phyloP scores from a whole-genome alignment of 1,284 basidiomycete species.

The Xerocomus amazonicus region DNA sequence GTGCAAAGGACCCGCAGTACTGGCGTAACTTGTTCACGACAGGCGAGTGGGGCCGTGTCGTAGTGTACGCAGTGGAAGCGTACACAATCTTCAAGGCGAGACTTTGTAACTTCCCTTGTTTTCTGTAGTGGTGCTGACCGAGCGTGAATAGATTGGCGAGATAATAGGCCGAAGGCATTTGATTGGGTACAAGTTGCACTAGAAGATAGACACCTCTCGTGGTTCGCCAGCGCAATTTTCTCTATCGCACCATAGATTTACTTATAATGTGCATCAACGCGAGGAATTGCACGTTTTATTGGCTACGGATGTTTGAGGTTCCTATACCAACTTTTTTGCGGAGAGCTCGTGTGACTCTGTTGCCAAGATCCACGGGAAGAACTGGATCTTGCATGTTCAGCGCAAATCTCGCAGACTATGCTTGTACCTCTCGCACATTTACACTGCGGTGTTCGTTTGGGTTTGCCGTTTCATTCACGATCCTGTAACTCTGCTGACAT shows the following conservation, averaged over 20 bases:
- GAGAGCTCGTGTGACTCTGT: no score
- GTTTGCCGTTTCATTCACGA: no score
- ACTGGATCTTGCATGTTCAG: no score
- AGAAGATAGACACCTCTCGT: slow-evolving; percentile 33
- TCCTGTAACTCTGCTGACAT: no score
- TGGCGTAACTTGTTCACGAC: slow-evolving; percentile 68
- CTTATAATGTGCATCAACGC: no score
- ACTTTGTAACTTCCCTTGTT: background rate
- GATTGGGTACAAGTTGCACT: slow-evolving; percentile 79
- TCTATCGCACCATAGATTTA: slow-evolving; percentile 12
- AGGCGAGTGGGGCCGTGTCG: slow-evolving; percentile 78
- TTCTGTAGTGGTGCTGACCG: slow-evolving; percentile 6
- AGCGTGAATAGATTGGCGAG: slow-evolving; percentile 69
- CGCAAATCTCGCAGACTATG: no score
- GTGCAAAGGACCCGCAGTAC: slow-evolving; percentile 62
- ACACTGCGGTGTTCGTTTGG: no score
- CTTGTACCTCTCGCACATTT: no score
- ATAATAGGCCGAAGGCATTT: slow-evolving; percentile 83
- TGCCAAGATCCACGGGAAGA: no score
- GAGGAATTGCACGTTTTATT: no score
- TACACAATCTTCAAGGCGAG: slow-evolving; percentile 83
- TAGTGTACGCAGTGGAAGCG: slow-evolving; percentile 85
- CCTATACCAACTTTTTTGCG: no score
- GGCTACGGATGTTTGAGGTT: no score
- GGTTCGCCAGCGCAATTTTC: background rate